These are phyloP conservation scores for Toxicodendron radicans DNA, from an alignment of 345 rosid species.

Conservation along the genomic window DNA sequence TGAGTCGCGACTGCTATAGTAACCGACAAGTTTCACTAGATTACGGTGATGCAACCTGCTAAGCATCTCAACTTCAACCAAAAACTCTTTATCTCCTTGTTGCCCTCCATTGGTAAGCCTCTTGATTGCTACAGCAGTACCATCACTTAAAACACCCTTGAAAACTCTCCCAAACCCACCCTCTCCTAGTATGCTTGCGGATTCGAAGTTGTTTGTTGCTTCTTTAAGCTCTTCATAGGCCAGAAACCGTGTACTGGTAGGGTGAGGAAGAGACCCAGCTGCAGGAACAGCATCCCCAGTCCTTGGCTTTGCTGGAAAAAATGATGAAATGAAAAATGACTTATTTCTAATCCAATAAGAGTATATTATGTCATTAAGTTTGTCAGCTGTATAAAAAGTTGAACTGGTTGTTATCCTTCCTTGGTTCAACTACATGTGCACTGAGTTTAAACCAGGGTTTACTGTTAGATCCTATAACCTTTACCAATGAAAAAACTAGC, in stretches of 20 bases:
- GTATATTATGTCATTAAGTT: too few species aligned
- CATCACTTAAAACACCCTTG: constrained; percentile 95
- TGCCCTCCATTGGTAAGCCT: constrained; percentile 89
- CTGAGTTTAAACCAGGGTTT: not conserved
- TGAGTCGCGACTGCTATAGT: constrained; percentile 83
- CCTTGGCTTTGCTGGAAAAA: constrained; percentile 60
- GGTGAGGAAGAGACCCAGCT: constrained; percentile 76
- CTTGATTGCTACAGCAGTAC: constrained; percentile 97
- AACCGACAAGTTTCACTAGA: constrained; percentile 98
- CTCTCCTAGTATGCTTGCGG: constrained; percentile 88
- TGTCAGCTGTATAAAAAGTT: not conserved
- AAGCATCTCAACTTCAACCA: constrained; percentile 99
- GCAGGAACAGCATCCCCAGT: constrained; percentile 44
- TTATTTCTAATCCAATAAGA: not conserved
- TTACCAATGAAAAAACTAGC: not conserved
- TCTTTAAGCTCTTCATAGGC: constrained; percentile 94
- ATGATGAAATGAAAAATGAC: not conserved
- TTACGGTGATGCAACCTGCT: constrained; percentile 99
- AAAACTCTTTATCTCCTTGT: constrained; percentile 94
- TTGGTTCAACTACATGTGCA: not conserved
- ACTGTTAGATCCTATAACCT: not conserved
- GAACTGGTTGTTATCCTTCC: not conserved
- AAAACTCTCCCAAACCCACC: constrained; percentile 98
- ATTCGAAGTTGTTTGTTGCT: constrained; percentile 90
- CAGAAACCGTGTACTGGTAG: constrained; percentile 82